A percentile compares a stretch with the other conserved stretches of the same genome.
Conservation (phyloP, 2,329 filamentous ascomycete genomes). For the Fonsecaea pedrosoi region DNA sequence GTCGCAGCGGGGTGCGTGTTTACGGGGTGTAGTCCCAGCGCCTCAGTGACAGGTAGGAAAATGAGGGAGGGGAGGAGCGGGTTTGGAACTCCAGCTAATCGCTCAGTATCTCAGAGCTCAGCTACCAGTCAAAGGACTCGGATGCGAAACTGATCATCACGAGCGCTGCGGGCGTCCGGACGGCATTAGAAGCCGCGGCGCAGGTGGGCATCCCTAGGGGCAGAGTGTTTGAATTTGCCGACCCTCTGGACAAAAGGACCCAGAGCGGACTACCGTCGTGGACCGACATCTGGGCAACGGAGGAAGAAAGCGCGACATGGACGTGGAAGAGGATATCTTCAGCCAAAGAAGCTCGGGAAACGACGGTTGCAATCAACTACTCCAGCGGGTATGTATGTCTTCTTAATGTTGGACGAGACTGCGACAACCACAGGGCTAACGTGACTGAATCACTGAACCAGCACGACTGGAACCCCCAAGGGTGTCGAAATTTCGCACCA, state of each 20-base stretch:
- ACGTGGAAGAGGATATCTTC: background rate
- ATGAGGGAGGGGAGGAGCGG: background rate
- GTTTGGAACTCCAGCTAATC: background rate
- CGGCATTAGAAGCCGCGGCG: background rate
- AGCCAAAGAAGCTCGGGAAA: background rate
- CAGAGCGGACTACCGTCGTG: background rate
- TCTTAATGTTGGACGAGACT: too few relatives aligned
- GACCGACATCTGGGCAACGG: background rate
- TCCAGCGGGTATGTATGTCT: background rate
- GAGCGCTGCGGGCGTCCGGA: background rate
- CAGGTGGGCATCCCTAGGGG: background rate
- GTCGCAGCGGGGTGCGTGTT: constrained; percentile 2
- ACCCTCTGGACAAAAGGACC: background rate
- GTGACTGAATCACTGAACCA: constrained; percentile 42
- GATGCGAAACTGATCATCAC: background rate
- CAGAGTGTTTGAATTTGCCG: background rate
- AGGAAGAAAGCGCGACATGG: background rate
- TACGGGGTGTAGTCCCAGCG: background rate
- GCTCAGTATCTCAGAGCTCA: background rate
- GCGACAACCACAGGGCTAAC: too few relatives aligned
- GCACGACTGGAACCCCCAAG: constrained; percentile 77
- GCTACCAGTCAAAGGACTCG: background rate
- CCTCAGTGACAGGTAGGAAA: background rate
- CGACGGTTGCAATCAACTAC: background rate
- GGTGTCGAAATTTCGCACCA: constrained; percentile 44